These are phyloP conservation scores for Globisporangium nagaii DNA, from an alignment of 352 stramenopile species.

Conservation along the genomic window DNA sequence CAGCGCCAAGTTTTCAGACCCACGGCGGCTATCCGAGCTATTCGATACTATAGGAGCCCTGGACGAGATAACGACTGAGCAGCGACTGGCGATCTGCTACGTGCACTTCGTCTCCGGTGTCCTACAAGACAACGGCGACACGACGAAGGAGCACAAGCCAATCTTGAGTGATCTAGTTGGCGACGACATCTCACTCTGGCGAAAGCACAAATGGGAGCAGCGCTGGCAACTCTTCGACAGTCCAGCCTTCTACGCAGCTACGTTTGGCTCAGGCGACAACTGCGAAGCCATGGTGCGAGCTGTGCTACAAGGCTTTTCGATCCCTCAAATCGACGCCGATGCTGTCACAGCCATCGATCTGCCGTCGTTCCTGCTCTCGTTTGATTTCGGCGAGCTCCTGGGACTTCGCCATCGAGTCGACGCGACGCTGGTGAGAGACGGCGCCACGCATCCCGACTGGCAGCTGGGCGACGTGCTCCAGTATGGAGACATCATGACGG, in stretches of 20 bases:
- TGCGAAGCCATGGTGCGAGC: conserved; percentile 3
- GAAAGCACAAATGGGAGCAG: conserved; percentile 7
- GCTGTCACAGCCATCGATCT: not conserved
- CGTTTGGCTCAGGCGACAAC: not conserved
- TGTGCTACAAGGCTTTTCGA: conserved; percentile 13
- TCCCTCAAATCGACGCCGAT: conserved; percentile 13
- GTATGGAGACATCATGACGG: conserved; percentile 16
- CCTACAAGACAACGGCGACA: not conserved
- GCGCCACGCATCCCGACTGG: conserved; percentile 13
- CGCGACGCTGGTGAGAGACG: conserved; percentile 20
- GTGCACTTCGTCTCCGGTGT: not conserved
- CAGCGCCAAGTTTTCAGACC: not conserved
- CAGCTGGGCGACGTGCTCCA: not conserved
- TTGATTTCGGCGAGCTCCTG: conserved; percentile 1
- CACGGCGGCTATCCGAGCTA: no score
- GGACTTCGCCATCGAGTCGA: conserved; percentile 22
- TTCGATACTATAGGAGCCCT: not conserved
- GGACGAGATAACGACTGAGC: not conserved
- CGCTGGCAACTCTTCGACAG: not conserved
- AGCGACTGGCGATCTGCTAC: conserved; percentile 8
- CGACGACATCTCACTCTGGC: not conserved
- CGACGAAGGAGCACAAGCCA: not conserved
- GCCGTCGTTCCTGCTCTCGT: not conserved
- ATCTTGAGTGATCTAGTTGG: conserved; percentile 3
- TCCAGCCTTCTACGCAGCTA: not conserved